Percentiles rank a stretch among this genome's conserved stretches.
Conservation (phyloP, 768 basidiomycete genomes). For the Porpolomopsis calyptriformis region DNA sequence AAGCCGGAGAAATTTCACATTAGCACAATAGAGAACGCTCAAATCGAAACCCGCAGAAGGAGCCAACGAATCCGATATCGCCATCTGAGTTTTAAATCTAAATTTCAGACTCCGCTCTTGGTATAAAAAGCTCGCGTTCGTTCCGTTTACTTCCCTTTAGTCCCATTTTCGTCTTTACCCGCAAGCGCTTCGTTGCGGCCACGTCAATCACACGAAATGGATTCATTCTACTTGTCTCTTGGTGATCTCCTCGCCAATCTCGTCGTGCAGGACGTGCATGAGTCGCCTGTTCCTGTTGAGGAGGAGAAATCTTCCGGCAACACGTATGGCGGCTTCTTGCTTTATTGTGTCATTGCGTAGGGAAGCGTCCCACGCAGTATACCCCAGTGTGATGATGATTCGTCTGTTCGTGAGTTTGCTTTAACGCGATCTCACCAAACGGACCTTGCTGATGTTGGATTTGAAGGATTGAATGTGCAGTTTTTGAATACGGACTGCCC, state of each 20-base stretch:
- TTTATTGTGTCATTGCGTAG: neutral
- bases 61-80: too few species aligned
- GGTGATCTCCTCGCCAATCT: neutral
- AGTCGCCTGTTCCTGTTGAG: neutral
- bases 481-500: neutral
- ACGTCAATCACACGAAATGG: neutral
- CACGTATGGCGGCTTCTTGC: neutral
- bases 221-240: neutral
- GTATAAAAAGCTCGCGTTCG: too few species aligned
- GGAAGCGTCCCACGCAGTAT: too few species aligned
- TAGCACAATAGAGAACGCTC: too few species aligned
- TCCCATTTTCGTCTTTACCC: neutral
- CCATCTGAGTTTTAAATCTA: too few species aligned
- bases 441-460: neutral
- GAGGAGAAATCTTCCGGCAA: neutral
- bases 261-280: neutral
- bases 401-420: too few species aligned
- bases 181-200: neutral
- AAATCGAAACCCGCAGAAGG: too few species aligned
- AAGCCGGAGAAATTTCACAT: too few species aligned
- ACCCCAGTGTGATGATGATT: too few species aligned
- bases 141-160: neutral
- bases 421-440: too few species aligned
- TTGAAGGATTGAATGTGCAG: neutral
- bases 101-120: too few species aligned